Evolutionary conservation across 1,284 basidiomycete species (phyloP).

Genomic region (Melampsora occidentalis): DNA sequence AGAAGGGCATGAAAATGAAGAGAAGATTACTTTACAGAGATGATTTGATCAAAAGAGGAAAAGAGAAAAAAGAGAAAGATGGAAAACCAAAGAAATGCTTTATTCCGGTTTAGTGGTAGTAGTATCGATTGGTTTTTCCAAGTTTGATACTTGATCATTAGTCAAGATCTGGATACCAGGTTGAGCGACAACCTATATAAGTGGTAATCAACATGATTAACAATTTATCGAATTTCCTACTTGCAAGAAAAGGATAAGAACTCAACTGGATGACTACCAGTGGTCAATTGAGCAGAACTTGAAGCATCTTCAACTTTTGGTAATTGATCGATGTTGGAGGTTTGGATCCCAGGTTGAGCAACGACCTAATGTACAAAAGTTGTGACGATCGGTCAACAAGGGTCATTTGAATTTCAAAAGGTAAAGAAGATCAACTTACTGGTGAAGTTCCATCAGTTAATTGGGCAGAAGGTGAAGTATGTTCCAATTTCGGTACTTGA

Average conservation of each 20-base stretch:
- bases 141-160: neutral
- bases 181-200: slow-evolving; percentile 2
- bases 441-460: no score
- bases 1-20: neutral
- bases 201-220: no score
- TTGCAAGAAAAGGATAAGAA: no score
- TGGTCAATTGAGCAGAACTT: neutral
- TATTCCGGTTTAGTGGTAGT: neutral
- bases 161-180: neutral
- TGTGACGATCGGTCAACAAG: no score
- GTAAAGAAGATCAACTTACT: no score
- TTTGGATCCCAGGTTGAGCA: no score
- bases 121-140: slow-evolving; percentile 1
- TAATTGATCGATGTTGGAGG: no score
- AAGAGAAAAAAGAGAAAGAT: neutral
- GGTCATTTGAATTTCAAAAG: no score
- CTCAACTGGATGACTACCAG: neutral
- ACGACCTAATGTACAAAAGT: no score
- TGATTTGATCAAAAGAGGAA: neutral
- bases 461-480: no score
- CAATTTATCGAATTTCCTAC: no score
- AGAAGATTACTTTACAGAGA: neutral
- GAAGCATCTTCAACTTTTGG: neutral
- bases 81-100: neutral
- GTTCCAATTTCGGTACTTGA: no score